These are phyloP conservation scores for Podaxis sp. DNA, from an alignment of 768 basidiomycete species.

Conservation along the genomic window DNA sequence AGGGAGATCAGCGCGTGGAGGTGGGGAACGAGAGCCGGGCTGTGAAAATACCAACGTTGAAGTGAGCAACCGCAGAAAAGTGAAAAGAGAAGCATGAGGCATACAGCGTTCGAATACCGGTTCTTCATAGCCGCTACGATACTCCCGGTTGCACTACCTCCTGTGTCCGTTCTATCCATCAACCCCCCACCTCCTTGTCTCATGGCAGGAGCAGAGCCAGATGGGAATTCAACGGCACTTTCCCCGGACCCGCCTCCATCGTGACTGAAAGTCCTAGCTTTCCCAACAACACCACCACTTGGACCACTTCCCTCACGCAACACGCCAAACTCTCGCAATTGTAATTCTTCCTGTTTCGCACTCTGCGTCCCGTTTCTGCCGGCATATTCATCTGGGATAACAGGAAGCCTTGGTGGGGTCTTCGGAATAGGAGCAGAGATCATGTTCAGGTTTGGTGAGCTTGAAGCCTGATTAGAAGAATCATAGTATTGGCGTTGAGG, in stretches of 20 bases:
- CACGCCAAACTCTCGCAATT: background rate
- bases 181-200: slow-evolving; percentile 23
- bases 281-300: background rate
- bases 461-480: background rate
- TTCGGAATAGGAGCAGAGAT: background rate
- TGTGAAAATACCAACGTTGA: slow-evolving; percentile 20
- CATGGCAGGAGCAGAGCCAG: slow-evolving; percentile 29
- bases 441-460: background rate
- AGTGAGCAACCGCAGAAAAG: slow-evolving; percentile 7
- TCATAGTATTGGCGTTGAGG: background rate
- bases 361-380: background rate
- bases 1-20: slow-evolving; percentile 55
- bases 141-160: slow-evolving; percentile 46
- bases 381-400: background rate
- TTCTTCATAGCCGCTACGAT: slow-evolving; percentile 70
- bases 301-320: background rate
- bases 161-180: slow-evolving; percentile 53
- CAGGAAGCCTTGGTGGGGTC: background rate
- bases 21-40: slow-evolving; percentile 52
- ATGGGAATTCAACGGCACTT: slow-evolving; percentile 15
- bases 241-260: slow-evolving; percentile 9
- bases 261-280: background rate
- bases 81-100: slow-evolving; percentile 24
- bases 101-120: slow-evolving; percentile 56
- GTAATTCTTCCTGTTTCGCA: background rate